Conservation (phyloP, 768 basidiomycete species). For the Auriscalpium microsporum region DNA sequence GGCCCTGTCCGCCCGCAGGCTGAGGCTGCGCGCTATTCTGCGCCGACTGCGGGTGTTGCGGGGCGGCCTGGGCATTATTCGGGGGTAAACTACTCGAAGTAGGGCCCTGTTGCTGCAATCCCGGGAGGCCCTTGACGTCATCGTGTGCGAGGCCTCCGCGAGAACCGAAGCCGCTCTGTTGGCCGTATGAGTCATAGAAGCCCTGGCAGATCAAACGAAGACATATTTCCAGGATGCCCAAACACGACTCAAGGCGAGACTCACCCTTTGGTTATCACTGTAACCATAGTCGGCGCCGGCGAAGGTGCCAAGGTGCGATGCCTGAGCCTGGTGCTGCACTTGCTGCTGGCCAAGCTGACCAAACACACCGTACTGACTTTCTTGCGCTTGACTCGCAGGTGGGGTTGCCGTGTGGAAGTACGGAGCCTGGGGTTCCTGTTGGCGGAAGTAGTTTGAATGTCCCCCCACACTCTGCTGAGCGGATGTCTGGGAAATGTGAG, state of each 20-base stretch:
- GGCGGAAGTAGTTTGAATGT: conserved; percentile 60
- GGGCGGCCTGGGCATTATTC: conserved; percentile 42
- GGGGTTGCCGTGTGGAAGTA: conserved; percentile 79
- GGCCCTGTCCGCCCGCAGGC: conserved; percentile 51
- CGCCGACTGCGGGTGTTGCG: conserved; percentile 41
- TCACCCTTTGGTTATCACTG: conserved; percentile 54
- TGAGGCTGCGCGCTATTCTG: conserved; percentile 47
- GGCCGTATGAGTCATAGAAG: conserved; percentile 61
- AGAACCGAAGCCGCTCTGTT: conserved; percentile 52
- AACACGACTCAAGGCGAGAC: conserved; percentile 16
- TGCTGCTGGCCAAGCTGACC: conserved; percentile 46
- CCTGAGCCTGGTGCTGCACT: conserved; percentile 52
- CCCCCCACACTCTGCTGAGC: conserved; percentile 30
- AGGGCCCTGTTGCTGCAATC: conserved; percentile 48
- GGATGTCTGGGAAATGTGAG: conserved; percentile 27
- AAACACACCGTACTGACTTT: conserved; percentile 56
- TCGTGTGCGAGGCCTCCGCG: conserved; percentile 65
- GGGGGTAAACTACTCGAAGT: conserved; percentile 43
- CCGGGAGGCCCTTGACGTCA: conserved; percentile 63
- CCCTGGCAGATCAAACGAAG: conserved; percentile 31
- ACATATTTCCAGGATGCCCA: conserved; percentile 11
- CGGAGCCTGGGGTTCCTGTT: conserved; percentile 42
- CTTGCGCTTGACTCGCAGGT: conserved; percentile 55
- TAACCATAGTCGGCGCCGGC: conserved; percentile 61
- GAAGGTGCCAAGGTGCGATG: conserved; percentile 45